Percentiles rank a stretch among this genome's conserved stretches.
These are phyloP conservation scores for Metschnikowia lachancei DNA, from an alignment of 805 yeast genomes.

Conservation along the genomic window DNA sequence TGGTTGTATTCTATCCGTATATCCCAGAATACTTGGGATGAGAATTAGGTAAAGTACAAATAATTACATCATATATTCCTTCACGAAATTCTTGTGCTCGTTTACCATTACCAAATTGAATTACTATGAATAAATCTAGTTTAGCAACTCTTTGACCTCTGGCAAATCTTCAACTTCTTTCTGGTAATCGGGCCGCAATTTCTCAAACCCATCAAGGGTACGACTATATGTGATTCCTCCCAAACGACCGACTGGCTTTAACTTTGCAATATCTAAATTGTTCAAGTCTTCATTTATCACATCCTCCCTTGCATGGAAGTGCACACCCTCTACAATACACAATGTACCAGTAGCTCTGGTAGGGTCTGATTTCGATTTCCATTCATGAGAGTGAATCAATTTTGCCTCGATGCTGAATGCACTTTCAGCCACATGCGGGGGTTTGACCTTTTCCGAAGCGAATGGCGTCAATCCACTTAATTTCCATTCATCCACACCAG, in stretches of 20 bases:
- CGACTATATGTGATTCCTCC: slow-evolving; percentile 49
- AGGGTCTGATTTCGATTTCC: slow-evolving; percentile 42
- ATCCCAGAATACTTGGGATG: no score
- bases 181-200: slow-evolving; percentile 42
- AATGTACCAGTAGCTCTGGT: slow-evolving; percentile 36
- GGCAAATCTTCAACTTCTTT: slow-evolving; percentile 9
- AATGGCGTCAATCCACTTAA: slow-evolving; percentile 51
- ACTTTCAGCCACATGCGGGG: slow-evolving; percentile 59
- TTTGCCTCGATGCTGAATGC: slow-evolving; percentile 60
- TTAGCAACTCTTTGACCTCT: slow-evolving; percentile 6
- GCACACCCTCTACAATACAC: slow-evolving; percentile 52
- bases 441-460: slow-evolving; percentile 44
- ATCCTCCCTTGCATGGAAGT: slow-evolving; percentile 58
- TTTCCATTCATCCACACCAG: slow-evolving; percentile 53
- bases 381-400: slow-evolving; percentile 43
- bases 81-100: no score
- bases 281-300: slow-evolving; percentile 40
- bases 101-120: no score
- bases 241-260: slow-evolving; percentile 54
- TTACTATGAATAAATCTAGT: neutral
- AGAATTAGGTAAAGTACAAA: no score
- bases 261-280: slow-evolving; percentile 43
- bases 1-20: no score
- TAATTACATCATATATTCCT: no score
- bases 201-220: slow-evolving; percentile 44